Percentiles rank a stretch among this genome's conserved stretches.
phyloP scores from a whole-genome alignment of 352 stramenopile genomes.

The Globisporangium middletonii region DNA sequence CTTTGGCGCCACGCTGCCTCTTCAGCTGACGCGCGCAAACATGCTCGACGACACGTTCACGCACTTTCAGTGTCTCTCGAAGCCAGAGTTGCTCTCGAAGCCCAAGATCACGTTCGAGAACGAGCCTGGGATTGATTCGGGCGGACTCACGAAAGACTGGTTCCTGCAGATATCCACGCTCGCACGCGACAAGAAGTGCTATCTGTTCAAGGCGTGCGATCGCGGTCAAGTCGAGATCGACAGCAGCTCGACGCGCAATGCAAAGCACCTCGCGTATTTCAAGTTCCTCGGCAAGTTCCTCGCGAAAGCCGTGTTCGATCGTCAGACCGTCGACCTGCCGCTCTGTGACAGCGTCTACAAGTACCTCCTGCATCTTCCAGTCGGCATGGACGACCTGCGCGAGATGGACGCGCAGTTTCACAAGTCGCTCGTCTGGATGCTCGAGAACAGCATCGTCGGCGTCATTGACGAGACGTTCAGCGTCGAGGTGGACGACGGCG shows the following conservation, averaged over 20 bases:
- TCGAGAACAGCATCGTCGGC: conserved; percentile 72
- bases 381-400: conserved; percentile 50
- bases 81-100: conserved; percentile 54
- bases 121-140: conserved; percentile 84
- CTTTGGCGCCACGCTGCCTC: conserved; percentile 29
- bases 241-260: conserved; percentile 20
- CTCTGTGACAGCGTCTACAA: conserved; percentile 76
- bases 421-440: conserved; percentile 82
- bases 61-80: conserved; percentile 40
- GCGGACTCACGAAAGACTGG: conserved; percentile 88
- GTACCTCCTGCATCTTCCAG: conserved; percentile 41
- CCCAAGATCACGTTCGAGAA: conserved; percentile 77
- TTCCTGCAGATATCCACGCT: conserved; percentile 73
- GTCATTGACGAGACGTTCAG: conserved; percentile 86
- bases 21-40: conserved; percentile 43
- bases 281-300: conserved; percentile 74
- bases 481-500: conserved; percentile 36
- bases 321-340: conserved; percentile 74
- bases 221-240: conserved; percentile 47
- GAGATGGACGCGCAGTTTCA: conserved; percentile 77
- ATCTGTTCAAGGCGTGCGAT: conserved; percentile 55
- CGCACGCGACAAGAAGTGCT: conserved; percentile 21
- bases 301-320: conserved; percentile 83
- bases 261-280: conserved; percentile 38
- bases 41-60: conserved; percentile 69